Evolutionary conservation across 2,329 filamentous ascomycete species (phyloP).

Genomic region (Paecilomyces niveus): DNA sequence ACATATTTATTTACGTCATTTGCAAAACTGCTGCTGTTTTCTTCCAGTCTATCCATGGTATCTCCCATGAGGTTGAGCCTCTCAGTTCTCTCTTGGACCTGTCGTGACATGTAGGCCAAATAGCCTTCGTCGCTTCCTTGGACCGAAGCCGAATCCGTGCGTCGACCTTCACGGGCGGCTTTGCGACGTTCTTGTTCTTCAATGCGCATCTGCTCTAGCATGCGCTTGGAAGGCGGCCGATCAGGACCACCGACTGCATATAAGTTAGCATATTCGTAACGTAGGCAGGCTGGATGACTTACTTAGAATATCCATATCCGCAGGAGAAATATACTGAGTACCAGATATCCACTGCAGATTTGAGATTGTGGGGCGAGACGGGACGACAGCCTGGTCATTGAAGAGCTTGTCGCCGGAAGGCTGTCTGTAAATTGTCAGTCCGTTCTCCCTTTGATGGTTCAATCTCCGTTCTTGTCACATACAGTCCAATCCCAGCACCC

Average conservation of each 20-base stretch:
- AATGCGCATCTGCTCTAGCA: slow-evolving; percentile 70
- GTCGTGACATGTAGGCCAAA: slow-evolving; percentile 73
- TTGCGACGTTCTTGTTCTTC: slow-evolving; percentile 56
- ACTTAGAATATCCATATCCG: slow-evolving; percentile 80
- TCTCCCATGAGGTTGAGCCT: slow-evolving; percentile 77
- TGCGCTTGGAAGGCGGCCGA: slow-evolving; percentile 79
- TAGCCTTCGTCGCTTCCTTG: slow-evolving; percentile 55
- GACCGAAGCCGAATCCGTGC: slow-evolving; percentile 15
- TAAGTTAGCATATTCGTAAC: neutral
- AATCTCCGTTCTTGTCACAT: slow-evolving; percentile 27
- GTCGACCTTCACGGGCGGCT: slow-evolving; percentile 29
- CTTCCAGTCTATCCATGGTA: slow-evolving; percentile 72
- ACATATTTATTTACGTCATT: slow-evolving; percentile 85
- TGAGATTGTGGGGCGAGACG: slow-evolving; percentile 83
- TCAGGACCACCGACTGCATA: slow-evolving; percentile 68
- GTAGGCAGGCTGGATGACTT: slow-evolving; percentile 12
- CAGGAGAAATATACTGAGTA: slow-evolving; percentile 80
- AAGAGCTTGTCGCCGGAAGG: slow-evolving; percentile 62
- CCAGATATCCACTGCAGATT: slow-evolving; percentile 96
- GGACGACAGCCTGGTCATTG: slow-evolving; percentile 67
- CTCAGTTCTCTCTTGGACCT: slow-evolving; percentile 86
- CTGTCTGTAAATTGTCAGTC: slow-evolving; percentile 28
- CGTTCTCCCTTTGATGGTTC: neutral
- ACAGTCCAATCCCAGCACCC: slow-evolving; percentile 62
- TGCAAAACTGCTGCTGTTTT: slow-evolving; percentile 75